These are phyloP conservation scores for Penicillium sp. DNA, from an alignment of 2,329 filamentous ascomycete genomes.

Conservation along the genomic window DNA sequence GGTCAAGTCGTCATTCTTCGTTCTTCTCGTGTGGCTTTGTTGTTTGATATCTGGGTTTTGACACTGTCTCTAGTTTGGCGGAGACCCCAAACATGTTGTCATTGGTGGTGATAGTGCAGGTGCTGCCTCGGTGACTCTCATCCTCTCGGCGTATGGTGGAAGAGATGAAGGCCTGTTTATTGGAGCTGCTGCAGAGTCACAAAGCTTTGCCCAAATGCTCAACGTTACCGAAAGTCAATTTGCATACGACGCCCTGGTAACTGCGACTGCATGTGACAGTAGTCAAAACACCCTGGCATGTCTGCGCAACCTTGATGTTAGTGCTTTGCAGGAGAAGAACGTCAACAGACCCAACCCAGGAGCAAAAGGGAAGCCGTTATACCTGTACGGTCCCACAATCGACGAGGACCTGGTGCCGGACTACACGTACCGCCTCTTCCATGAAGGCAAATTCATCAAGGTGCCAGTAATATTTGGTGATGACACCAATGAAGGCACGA, in stretches of 20 bases:
- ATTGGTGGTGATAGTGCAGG: constrained; percentile 70
- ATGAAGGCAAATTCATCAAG: constrained; percentile 50
- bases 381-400: constrained; percentile 53
- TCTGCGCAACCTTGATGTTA: constrained; percentile 48
- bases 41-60: neutral
- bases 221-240: constrained; percentile 52
- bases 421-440: constrained; percentile 52
- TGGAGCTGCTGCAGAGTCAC: constrained; percentile 55
- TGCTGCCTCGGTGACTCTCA: constrained; percentile 62
- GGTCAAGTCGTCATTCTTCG: constrained; percentile 3
- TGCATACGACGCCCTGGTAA: constrained; percentile 53
- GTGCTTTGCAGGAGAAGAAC: constrained; percentile 48
- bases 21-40: neutral
- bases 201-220: constrained; percentile 53
- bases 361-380: constrained; percentile 46
- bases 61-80: constrained; percentile 58
- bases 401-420: constrained; percentile 54
- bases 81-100: constrained; percentile 66
- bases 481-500: constrained; percentile 65
- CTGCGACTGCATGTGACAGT: constrained; percentile 49
- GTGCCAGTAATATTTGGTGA: constrained; percentile 59
- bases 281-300: constrained; percentile 49
- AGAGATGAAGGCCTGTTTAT: constrained; percentile 52
- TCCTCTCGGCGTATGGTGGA: constrained; percentile 58
- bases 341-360: constrained; percentile 49